Percentiles rank a stretch among this genome's conserved stretches.
Evolutionary conservation across 495 filamentous ascomycete genomes (phyloP).

Genomic region (Neurospora sp.): DNA sequence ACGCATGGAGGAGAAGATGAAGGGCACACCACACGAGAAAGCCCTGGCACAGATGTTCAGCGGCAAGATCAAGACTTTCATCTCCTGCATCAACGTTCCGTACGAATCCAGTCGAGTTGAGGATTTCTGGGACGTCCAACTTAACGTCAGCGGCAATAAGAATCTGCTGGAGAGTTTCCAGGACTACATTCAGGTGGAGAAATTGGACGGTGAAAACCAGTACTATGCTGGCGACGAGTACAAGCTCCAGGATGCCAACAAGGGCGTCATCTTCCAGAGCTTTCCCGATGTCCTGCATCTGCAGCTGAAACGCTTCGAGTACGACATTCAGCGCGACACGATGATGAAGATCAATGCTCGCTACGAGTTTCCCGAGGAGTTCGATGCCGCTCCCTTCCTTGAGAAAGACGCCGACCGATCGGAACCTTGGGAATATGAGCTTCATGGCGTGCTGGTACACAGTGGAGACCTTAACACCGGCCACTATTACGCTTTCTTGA

Average conservation of each 20-base stretch:
- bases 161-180: conserved; percentile 89
- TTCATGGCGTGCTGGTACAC: conserved; percentile 94
- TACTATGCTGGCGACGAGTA: conserved; percentile 84
- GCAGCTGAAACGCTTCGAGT: conserved; percentile 96
- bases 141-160: conserved; percentile 91
- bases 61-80: conserved; percentile 95
- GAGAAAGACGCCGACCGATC: conserved; percentile 77
- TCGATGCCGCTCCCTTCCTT: conserved; percentile 83
- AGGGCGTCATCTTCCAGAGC: conserved; percentile 92
- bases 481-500: conserved; percentile 98
- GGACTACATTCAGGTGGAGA: conserved; percentile 94
- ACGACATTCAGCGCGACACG: conserved; percentile 86
- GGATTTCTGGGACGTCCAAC: conserved; percentile 98
- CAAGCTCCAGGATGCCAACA: conserved; percentile 91
- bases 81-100: conserved; percentile 95
- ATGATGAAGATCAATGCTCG: conserved; percentile 99
- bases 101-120: conserved; percentile 92
- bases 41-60: conserved; percentile 83
- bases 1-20: conserved; percentile 92
- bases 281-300: conserved; percentile 94
- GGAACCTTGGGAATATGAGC: conserved; percentile 79
- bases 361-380: conserved; percentile 91
- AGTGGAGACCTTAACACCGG: conserved; percentile 94
- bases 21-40: conserved; percentile 90
- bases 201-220: conserved; percentile 95